Base-by-base conservation (phyloP, 1,139 yeast genomes). In the Candida sp. region DNA sequence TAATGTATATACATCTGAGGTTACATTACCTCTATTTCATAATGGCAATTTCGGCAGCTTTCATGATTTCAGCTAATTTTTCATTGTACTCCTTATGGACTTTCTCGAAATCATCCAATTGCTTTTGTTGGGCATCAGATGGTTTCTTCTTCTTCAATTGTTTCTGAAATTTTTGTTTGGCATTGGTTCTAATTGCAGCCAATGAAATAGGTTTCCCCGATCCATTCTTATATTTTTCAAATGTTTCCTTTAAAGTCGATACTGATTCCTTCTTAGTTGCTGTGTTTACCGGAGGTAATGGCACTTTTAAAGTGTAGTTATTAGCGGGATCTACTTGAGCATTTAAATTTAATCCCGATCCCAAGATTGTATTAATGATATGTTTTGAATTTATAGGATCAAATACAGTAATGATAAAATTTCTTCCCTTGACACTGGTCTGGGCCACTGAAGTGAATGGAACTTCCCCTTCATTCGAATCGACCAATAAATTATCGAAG, bases 271-370 rank as follows among this genome's bases (percentile, higher is more conserved):
- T 67, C 56, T 86, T 83, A 22, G 84, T 70, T 47, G 87, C 96
- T 2, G 84, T 76, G 6, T 91, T 84, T 25, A 83, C 75, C 21
- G 89, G 84, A 27, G 96, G 96, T 46, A 89, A 69, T 1, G 89
- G 81, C 8, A 89, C 83, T 52, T 81, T 83, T 56, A 91, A 69
- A 33, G 84, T 75, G 60, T 87, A 95, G 40, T 82, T 82, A 57
- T 85, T 87, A 42, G 79, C 67, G 2, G 87, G 79, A 49, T 88
- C 91, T 22, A 73, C 71, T 55, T 85, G 90, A 1, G 97, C 96
- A 47, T 85, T 88, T 70, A 91, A 66, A 54, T 87, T 87, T 58
- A 88, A 64, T 9, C 79, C 79, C 0, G 91, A 73, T 1, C 79
- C 84, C 48, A 89, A 62, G 35, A 91, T 82, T 0, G 90, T 75